Base-by-base conservation (phyloP, 2,329 filamentous ascomycete genomes). In the Nigrospora osmanthi region DNA sequence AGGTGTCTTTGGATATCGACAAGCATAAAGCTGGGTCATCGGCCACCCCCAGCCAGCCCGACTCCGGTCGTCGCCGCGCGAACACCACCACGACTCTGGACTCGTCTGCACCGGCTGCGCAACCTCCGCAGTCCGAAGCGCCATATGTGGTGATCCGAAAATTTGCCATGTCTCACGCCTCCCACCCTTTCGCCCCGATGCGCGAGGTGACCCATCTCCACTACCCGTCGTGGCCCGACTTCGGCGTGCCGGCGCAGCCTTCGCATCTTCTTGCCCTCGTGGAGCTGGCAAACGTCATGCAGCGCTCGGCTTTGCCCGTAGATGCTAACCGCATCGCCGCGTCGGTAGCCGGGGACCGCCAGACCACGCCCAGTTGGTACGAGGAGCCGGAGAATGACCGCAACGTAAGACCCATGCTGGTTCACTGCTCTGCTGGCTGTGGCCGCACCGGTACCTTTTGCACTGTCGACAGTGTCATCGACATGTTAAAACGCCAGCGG, bases 181-280 rank as follows among this genome's bases (percentile, higher is more conserved):
- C 78, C 2, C 78, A 86, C 47, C 90, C 91, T 0, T 96, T 95
- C 58, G 80, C 81, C 16, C 87, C 89, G 0, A 85, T 95, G 53
- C 85, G 91, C 19, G 90, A 97, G 64, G 85, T 98, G 49, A 96
- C 90, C 0, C 93, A 98, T 55, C 71, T 98, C 13, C 90, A 97
- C 60, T 97, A 96, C 62, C 82, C 89, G 0, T 83, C 85, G n/a
- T 98, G 93, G 93, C 93, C 93, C 0, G 93, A 98, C 59, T 96
- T 97, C 64, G 93, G 93, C 16, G 85, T 89, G 0, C 91, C 91
- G 0, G 89, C 93, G 0, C 86, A 94, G 57, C 89, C 93, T 1
- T 80, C 81, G 6, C 89, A 97, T 57, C 75, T 98, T 2, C 74
- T 98, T 14, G 87, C 85, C 2, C 69, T 98, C 14, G 87, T 97